phyloP scores from a whole-genome alignment of 2,329 filamentous ascomycete species.

The Kalaharituber pfeilii region DNA sequence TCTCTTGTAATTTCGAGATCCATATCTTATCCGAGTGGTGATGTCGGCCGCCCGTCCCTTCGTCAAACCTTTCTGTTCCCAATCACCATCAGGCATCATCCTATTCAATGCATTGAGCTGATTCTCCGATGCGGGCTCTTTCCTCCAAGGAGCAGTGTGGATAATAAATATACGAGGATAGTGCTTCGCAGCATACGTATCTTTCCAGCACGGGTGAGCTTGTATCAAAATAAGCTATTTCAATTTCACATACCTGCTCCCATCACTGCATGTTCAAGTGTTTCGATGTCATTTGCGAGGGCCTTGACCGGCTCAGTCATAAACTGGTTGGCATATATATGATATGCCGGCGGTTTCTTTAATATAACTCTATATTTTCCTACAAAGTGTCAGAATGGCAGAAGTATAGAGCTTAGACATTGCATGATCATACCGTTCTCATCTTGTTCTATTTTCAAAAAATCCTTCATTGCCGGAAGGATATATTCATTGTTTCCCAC shows the following conservation, averaged over 20 bases:
- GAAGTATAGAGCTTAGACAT: not conserved
- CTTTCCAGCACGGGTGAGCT: too few relatives aligned
- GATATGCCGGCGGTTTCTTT: constrained; percentile 16
- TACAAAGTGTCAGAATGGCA: constrained; percentile 12
- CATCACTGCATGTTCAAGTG: constrained; percentile 59
- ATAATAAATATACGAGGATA: constrained; percentile 53
- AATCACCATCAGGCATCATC: constrained; percentile 34
- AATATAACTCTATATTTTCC: constrained; percentile 27
- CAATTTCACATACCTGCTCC: constrained; percentile 40
- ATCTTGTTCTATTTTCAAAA: constrained; percentile 32
- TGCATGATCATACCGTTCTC: constrained; percentile 37
- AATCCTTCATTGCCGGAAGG: constrained; percentile 36
- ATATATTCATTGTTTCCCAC: constrained; percentile 54
- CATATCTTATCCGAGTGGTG: not conserved
- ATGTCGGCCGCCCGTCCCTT: constrained; percentile 35
- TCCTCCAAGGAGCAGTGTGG: constrained; percentile 55
- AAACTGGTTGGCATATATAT: not conserved
- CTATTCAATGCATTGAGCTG: constrained; percentile 52
- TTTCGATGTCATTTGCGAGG: constrained; percentile 43
- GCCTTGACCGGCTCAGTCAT: constrained; percentile 37
- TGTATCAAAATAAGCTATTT: too few relatives aligned
- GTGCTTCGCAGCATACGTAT: constrained; percentile 54
- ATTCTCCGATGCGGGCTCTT: constrained; percentile 33
- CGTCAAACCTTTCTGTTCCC: constrained; percentile 37
- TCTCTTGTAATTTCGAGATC: constrained; percentile 37